phyloP scores from a whole-genome alignment of 768 basidiomycete species.

The Collybia nuda region DNA sequence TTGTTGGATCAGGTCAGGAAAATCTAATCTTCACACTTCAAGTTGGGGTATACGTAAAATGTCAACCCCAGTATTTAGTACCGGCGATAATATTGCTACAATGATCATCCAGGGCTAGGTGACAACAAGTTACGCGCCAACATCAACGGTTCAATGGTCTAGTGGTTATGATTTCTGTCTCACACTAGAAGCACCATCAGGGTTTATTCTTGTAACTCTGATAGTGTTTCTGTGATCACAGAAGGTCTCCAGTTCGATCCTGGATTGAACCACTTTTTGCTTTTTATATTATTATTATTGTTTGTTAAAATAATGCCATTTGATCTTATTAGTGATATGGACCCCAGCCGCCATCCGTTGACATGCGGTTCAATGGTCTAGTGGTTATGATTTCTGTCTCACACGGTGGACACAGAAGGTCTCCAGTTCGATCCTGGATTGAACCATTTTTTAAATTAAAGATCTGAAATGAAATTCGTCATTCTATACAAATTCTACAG shows the following conservation, averaged over 20 bases:
- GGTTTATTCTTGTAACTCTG: too few relatives aligned
- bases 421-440: conserved; percentile 44
- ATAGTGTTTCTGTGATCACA: conserved; percentile 17
- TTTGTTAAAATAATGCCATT: too few relatives aligned
- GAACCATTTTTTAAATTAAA: conserved; percentile 29
- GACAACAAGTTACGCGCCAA: too few relatives aligned
- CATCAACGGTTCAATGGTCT: conserved; percentile 48
- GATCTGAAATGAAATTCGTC: conserved; percentile 2
- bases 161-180: conserved; percentile 59
- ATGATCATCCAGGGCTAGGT: too few relatives aligned
- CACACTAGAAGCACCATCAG: conserved; percentile 15
- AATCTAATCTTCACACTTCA: too few relatives aligned
- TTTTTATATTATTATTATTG: too few relatives aligned
- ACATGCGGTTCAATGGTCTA: conserved; percentile 24
- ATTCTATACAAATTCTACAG: neutral
- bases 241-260: conserved; percentile 47
- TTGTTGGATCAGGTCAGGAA: too few relatives aligned
- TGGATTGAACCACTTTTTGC: conserved; percentile 42
- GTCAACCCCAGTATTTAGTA: too few relatives aligned
- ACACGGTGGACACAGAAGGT: conserved; percentile 40
- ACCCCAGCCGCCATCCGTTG: neutral
- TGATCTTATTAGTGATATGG: neutral
- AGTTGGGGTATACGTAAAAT: too few relatives aligned
- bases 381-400: conserved; percentile 39
- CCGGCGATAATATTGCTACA: too few relatives aligned